These are phyloP conservation scores for Monosporascus sp. DNA, from an alignment of 2,329 filamentous ascomycete genomes.

Conservation along the genomic window DNA sequence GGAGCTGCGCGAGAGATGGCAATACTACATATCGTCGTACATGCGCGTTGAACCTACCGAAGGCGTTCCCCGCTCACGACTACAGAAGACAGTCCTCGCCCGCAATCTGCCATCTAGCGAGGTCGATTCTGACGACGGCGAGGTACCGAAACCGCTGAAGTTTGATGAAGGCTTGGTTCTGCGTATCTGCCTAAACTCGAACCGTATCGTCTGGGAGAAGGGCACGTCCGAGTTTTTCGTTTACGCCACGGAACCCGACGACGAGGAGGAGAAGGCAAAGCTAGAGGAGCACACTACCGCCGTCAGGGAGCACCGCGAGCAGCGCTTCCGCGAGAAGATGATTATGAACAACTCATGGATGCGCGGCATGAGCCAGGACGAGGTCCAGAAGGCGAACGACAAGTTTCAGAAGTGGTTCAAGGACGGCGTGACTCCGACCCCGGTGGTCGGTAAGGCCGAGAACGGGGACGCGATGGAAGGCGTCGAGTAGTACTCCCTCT, in stretches of 20 bases:
- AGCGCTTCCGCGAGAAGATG: conserved; percentile 71
- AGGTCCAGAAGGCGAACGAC: conserved; percentile 69
- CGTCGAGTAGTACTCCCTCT: conserved; percentile 9
- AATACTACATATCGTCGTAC: conserved; percentile 92
- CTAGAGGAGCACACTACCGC: conserved; percentile 54
- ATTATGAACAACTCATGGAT: conserved; percentile 78
- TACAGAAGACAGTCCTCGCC: conserved; percentile 64
- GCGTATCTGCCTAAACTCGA: conserved; percentile 71
- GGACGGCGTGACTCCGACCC: conserved; percentile 38
- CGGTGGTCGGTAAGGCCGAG: conserved; percentile 21
- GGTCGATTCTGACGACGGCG: conserved; percentile 58
- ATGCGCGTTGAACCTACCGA: conserved; percentile 85
- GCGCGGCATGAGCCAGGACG: conserved; percentile 71
- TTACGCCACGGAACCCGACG: conserved; percentile 64
- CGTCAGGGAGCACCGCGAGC: conserved; percentile 57
- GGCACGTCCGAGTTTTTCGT: conserved; percentile 65
- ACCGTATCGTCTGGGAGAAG: conserved; percentile 72
- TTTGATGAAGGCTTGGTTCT: conserved; percentile 65
- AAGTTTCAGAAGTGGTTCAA: conserved; percentile 51
- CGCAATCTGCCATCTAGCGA: conserved; percentile 64
- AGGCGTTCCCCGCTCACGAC: conserved; percentile 59
- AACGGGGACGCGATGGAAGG: conserved; percentile 15
- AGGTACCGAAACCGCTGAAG: conserved; percentile 54
- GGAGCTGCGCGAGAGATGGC: conserved; percentile 78
- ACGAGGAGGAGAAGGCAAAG: conserved; percentile 59